Conservation (phyloP, 75 land plant species). For the Cryptomeria japonica region DNA sequence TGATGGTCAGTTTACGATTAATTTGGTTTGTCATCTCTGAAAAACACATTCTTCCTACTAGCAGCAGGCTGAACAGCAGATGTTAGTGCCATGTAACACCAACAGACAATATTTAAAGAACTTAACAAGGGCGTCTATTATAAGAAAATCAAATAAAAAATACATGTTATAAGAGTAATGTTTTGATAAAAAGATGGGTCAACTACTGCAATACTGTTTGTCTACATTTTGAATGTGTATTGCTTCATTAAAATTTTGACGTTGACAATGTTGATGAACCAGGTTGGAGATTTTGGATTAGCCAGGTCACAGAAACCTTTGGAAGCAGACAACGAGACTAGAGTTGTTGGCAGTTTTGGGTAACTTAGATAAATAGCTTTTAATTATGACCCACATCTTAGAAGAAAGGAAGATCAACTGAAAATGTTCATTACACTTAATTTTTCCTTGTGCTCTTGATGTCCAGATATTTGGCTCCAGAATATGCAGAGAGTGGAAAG, state of each 20-base stretch:
- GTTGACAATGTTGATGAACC: background rate
- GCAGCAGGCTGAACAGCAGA: too few relatives aligned
- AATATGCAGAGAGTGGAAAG: conserved; percentile 52
- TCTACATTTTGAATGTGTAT: background rate
- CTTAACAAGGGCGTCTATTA: too few relatives aligned
- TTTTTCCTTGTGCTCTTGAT: background rate
- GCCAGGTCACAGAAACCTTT: conserved; percentile 39
- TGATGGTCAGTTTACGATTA: background rate
- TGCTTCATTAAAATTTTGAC: background rate
- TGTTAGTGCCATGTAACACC: too few relatives aligned
- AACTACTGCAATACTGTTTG: background rate
- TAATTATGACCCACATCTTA: too few relatives aligned
- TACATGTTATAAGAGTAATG: background rate
- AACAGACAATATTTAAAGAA: too few relatives aligned
- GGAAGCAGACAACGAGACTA: conserved; percentile 26
- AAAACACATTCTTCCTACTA: too few relatives aligned
- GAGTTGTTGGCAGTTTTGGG: conserved; percentile 57
- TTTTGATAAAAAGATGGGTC: background rate
- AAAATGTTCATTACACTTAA: background rate
- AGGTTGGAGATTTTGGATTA: conserved; percentile 73
- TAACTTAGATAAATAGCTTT: conserved; percentile 1
- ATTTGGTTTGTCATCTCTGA: too few relatives aligned
- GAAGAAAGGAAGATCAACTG: background rate
- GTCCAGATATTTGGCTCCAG: conserved; percentile 46
- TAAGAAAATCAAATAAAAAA: too few relatives aligned